phyloP scores from a whole-genome alignment of 441 rosid genomes.

The Pelargonium fulgidum region DNA sequence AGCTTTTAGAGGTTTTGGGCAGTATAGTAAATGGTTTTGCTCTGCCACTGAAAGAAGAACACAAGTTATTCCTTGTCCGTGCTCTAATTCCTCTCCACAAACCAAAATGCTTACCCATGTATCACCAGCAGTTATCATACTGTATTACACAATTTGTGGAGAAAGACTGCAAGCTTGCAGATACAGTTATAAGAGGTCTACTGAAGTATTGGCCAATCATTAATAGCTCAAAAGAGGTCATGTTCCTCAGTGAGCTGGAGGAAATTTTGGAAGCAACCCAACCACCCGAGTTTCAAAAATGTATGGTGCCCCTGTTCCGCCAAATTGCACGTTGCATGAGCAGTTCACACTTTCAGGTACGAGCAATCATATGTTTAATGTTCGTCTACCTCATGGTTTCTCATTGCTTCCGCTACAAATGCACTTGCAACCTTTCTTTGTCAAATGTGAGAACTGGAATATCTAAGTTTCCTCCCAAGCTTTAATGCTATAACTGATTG shows the following conservation, averaged over 20 bases:
- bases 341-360: slow-evolving; percentile 86
- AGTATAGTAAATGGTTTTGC: slow-evolving; percentile 75
- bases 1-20: slow-evolving; percentile 68
- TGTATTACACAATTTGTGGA: slow-evolving; percentile 68
- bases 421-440: neutral
- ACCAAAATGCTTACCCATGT: slow-evolving; percentile 59
- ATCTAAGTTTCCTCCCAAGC: too few relatives aligned
- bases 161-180: slow-evolving; percentile 71
- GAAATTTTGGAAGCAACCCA: slow-evolving; percentile 89
- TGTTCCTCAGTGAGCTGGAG: slow-evolving; percentile 80
- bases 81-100: slow-evolving; percentile 64
- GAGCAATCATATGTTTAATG: slow-evolving; percentile 14
- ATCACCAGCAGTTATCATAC: slow-evolving; percentile 65
- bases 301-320: slow-evolving; percentile 79
- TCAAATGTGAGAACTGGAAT: neutral
- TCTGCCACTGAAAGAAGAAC: slow-evolving; percentile 66
- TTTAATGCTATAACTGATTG: too few relatives aligned
- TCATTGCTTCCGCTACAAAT: neutral
- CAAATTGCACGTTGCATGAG: slow-evolving; percentile 68
- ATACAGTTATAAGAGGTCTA: slow-evolving; percentile 58
- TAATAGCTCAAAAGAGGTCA: slow-evolving; percentile 64
- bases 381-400: neutral
- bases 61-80: slow-evolving; percentile 65
- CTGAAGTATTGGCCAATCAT: slow-evolving; percentile 65
- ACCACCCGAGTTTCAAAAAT: slow-evolving; percentile 72